phyloP scores from a whole-genome alignment of 257 asterid genomes.

The Agastache rugosa region DNA sequence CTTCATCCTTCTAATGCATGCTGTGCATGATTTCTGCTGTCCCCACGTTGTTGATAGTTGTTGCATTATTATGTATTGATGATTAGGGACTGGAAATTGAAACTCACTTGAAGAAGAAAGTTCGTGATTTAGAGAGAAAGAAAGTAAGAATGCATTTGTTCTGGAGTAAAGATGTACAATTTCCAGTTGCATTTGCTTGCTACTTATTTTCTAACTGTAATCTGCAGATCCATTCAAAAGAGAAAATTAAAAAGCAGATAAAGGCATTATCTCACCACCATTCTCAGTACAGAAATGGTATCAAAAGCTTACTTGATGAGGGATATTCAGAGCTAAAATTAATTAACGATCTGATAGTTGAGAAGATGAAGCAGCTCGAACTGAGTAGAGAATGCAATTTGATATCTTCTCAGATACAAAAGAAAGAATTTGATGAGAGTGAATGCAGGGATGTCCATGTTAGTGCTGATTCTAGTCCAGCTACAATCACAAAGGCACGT shows the following conservation, averaged over 20 bases:
- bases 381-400: conserved; percentile 43
- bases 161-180: conserved; percentile 22
- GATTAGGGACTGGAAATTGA: conserved; percentile 89
- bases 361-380: conserved; percentile 67
- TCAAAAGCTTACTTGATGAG: conserved; percentile 70
- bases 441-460: conserved; percentile 83
- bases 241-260: conserved; percentile 63
- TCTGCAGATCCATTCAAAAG: conserved; percentile 59
- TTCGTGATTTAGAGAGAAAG: conserved; percentile 64
- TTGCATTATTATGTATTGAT: conserved; percentile 34
- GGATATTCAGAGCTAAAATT: conserved; percentile 72
- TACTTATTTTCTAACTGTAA: conserved; percentile 35
- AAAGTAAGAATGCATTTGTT: conserved; percentile 52
- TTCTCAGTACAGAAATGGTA: conserved; percentile 57
- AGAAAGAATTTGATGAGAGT: conserved; percentile 49
- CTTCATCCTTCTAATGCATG: conserved; percentile 13
- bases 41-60: conserved; percentile 21
- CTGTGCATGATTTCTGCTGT: conserved; percentile 25
- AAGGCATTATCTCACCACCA: conserved; percentile 55
- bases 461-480: conserved; percentile 52
- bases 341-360: conserved; percentile 53
- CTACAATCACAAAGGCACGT: conserved; percentile 58
- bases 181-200: conserved; percentile 28
- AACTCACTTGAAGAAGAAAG: conserved; percentile 81
- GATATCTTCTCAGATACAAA: conserved; percentile 45